Conservation (phyloP, 352 stramenopile genomes). For the Phytophthora pluvialis region DNA sequence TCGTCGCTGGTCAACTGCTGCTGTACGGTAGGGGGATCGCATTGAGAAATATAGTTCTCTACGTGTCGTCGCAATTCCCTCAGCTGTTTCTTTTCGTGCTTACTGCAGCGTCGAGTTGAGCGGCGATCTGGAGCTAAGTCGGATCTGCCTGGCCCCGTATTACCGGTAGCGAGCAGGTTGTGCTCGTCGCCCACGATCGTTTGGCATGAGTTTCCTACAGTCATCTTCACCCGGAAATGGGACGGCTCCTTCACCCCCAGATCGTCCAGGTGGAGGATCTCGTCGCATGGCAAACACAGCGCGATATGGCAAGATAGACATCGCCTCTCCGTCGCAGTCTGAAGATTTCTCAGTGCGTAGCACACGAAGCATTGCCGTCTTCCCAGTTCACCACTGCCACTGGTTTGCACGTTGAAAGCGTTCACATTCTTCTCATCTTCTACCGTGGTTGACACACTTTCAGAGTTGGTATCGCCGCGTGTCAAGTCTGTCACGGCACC, state of each 20-base stretch:
- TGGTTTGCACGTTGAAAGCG: not conserved
- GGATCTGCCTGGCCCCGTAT: not conserved
- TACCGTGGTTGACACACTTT: not conserved
- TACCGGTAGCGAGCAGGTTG: not conserved
- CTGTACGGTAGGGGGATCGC: slow-evolving; percentile 3
- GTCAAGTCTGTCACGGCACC: not conserved
- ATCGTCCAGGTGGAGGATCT: slow-evolving; percentile 63
- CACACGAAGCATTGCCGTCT: slow-evolving; percentile 43
- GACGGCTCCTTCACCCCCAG: slow-evolving; percentile 55
- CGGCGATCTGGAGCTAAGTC: not conserved
- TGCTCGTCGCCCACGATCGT: not conserved
- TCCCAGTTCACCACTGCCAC: not conserved
- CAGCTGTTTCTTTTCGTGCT: slow-evolving; percentile 31
- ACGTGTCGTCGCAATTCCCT: slow-evolving; percentile 38
- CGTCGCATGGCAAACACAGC: slow-evolving; percentile 55
- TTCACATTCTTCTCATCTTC: slow-evolving; percentile 2
- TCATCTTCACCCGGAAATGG: slow-evolving; percentile 56
- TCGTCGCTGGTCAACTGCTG: slow-evolving; percentile 15
- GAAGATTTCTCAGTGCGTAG: slow-evolving; percentile 27
- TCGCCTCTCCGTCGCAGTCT: slow-evolving; percentile 29
- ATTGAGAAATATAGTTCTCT: slow-evolving; percentile 31
- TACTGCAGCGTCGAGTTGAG: slow-evolving; percentile 9
- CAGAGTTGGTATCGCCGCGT: not conserved
- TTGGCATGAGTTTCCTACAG: not conserved
- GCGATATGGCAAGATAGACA: slow-evolving; percentile 59